Conservation (phyloP, 2,329 filamentous ascomycete genomes). For the Trichoderma polysporum region DNA sequence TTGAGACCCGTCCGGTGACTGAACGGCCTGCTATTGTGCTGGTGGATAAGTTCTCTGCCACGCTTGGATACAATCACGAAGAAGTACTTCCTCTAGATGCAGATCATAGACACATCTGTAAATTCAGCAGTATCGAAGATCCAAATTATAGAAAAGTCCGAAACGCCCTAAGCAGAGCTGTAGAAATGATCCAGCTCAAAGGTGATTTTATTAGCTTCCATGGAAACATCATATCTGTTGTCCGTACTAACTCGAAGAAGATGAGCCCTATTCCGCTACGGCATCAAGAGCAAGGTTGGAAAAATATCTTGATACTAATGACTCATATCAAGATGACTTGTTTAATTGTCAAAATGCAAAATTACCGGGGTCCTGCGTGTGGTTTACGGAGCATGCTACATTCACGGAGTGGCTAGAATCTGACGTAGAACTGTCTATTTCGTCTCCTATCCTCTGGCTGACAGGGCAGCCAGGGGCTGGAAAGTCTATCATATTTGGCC, state of each 20-base stretch:
- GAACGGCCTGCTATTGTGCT: not conserved
- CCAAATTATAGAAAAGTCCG: conserved; percentile 5
- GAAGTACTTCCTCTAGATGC: no score
- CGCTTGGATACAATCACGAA: no score
- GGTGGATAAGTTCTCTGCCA: no score
- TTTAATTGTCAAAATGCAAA: not conserved
- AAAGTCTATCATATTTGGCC: conserved; percentile 13
- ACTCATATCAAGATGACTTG: conserved; percentile 12
- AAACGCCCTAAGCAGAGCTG: not conserved
- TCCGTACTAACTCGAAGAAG: not conserved
- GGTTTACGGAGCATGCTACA: not conserved
- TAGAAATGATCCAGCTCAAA: conserved; percentile 7
- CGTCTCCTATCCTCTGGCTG: conserved; percentile 6
- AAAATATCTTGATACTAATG: not conserved
- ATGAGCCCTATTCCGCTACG: not conserved
- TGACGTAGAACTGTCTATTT: not conserved
- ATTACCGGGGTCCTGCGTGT: conserved; percentile 5
- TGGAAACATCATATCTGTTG: not conserved
- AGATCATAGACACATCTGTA: not conserved
- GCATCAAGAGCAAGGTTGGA: not conserved
- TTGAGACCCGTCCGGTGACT: conserved; percentile 7
- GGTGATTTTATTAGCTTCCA: not conserved
- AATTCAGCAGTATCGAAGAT: not conserved
- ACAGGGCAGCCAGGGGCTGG: conserved; percentile 4
- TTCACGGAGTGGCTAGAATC: not conserved